phyloP scores from a whole-genome alignment of 164 flowering plant genomes.

The Vitis labrusca region DNA sequence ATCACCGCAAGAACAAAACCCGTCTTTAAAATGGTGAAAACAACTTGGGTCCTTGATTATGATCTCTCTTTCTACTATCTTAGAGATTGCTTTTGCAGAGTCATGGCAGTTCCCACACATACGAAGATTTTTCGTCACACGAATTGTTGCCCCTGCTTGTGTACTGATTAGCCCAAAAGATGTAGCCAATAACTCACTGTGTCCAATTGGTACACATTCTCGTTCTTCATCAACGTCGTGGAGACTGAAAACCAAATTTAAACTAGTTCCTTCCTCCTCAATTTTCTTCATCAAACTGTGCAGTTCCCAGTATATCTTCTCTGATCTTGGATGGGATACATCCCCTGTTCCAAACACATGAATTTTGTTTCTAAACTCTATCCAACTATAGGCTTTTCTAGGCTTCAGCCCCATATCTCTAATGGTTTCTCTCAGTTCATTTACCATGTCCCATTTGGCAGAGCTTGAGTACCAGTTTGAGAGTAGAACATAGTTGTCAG shows the following conservation, averaged over 20 bases:
- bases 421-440: conserved; percentile 31
- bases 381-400: conserved; percentile 66
- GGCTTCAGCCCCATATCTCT: conserved; percentile 62
- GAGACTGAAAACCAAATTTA: conserved; percentile 40
- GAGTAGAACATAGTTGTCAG: conserved; percentile 58
- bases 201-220: conserved; percentile 55
- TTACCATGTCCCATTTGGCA: conserved; percentile 46
- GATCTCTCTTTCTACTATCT: conserved; percentile 50
- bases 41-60: conserved; percentile 58
- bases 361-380: conserved; percentile 55
- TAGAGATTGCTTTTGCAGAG: conserved; percentile 45
- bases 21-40: conserved; percentile 70
- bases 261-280: conserved; percentile 32
- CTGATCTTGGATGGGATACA: conserved; percentile 68
- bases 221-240: conserved; percentile 81
- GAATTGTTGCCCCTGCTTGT: conserved; percentile 31
- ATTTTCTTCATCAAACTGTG: conserved; percentile 43
- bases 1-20: conserved; percentile 65
- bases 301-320: conserved; percentile 52
- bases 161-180: conserved; percentile 68
- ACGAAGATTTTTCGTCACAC: conserved; percentile 56
- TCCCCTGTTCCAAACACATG: conserved; percentile 80
- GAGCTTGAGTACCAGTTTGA: conserved; percentile 53
- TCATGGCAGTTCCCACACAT: conserved; percentile 63
- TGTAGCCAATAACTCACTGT: conserved; percentile 73